Evolutionary conservation across 768 basidiomycete genomes (phyloP).

Genomic region (Psilocybe cubensis): DNA sequence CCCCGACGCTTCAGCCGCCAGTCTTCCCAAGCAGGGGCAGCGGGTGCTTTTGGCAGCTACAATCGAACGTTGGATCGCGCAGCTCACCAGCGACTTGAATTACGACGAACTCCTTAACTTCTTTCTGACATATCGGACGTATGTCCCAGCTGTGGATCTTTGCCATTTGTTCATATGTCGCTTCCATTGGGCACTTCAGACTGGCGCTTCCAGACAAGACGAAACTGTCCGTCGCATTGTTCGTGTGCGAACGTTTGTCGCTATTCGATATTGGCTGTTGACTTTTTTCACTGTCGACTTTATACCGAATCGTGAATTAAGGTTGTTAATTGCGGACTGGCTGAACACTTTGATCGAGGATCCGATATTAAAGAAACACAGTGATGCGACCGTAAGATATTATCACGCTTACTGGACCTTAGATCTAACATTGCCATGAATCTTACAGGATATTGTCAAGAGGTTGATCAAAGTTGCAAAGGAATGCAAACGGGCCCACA

Average conservation of each 20-base stretch:
- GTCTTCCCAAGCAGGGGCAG: constrained; percentile 31
- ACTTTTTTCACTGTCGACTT: constrained; percentile 93
- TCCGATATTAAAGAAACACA: constrained; percentile 66
- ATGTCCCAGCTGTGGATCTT: constrained; percentile 78
- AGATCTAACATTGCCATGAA: background rate
- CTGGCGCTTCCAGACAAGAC: constrained; percentile 54
- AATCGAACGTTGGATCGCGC: constrained; percentile 92
- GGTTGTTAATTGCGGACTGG: constrained; percentile 76
- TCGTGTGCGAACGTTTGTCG: constrained; percentile 87
- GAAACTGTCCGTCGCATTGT: constrained; percentile 77
- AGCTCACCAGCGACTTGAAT: constrained; percentile 84
- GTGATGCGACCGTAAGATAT: constrained; percentile 70
- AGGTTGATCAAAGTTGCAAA: constrained; percentile 84
- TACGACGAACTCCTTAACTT: constrained; percentile 89
- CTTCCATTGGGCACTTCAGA: constrained; percentile 86
- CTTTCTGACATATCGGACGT: constrained; percentile 91
- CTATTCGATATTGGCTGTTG: constrained; percentile 87
- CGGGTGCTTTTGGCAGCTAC: constrained; percentile 84
- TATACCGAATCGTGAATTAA: constrained; percentile 75
- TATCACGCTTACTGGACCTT: constrained; percentile 12
- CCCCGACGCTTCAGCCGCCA: constrained; percentile 28
- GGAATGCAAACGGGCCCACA: constrained; percentile 76
- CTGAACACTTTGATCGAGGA: constrained; percentile 77
- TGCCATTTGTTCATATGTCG: constrained; percentile 82
- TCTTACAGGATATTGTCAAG: constrained; percentile 70